Conservation (phyloP, 2,329 filamentous ascomycete genomes). For the Pseudogymnoascus sp. region DNA sequence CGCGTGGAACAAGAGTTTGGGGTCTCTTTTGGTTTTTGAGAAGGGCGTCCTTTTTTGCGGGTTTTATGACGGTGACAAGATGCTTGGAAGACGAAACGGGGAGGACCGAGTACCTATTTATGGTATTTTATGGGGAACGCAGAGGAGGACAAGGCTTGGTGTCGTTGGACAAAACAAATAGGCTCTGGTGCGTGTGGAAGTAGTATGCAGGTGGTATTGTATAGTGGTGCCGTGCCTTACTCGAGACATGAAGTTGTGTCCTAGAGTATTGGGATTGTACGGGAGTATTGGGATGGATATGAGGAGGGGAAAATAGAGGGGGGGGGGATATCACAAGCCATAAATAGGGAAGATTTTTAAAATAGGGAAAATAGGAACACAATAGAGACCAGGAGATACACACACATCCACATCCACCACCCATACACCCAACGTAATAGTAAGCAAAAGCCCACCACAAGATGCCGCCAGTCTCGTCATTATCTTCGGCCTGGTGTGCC, state of each 20-base stretch:
- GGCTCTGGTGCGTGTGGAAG: not conserved
- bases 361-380: not conserved
- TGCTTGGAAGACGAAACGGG: not conserved
- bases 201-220: not conserved
- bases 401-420: not conserved
- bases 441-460: not conserved
- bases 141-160: not conserved
- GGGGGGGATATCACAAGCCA: not conserved
- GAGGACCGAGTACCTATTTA: not conserved
- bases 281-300: not conserved
- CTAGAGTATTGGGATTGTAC: not conserved
- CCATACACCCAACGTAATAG: not conserved
- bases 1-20: not conserved
- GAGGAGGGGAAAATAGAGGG: not conserved
- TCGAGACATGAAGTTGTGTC: not conserved
- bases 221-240: not conserved
- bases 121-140: not conserved
- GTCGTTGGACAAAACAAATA: not conserved
- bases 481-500: not conserved
- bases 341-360: not conserved
- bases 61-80: not conserved
- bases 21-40: not conserved
- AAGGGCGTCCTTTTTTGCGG: not conserved
- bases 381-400: not conserved
- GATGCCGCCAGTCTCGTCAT: not conserved